A percentile compares a stretch with the other conserved stretches of the same genome.
These are phyloP conservation scores for Sporothrix pseudoabietina DNA, from an alignment of 2,329 filamentous ascomycete species.

Conservation along the genomic window DNA sequence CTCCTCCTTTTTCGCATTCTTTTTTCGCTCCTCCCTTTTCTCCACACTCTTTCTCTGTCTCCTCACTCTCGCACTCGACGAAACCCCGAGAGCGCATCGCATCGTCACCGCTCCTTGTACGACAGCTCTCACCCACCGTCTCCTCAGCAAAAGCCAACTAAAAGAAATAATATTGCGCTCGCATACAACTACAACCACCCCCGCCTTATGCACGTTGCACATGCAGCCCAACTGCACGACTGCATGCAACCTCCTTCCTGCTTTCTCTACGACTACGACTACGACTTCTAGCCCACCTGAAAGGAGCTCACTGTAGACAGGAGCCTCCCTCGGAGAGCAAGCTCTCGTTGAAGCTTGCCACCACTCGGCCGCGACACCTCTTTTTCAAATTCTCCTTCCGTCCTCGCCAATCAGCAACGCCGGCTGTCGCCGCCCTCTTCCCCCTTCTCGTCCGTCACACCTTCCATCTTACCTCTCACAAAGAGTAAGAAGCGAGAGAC, in stretches of 20 bases:
- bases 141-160: neutral
- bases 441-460: neutral
- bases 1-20: neutral
- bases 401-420: neutral
- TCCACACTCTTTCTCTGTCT: neutral
- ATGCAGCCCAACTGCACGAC: conserved; percentile 7
- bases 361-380: neutral
- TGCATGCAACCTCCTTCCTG: neutral
- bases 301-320: neutral
- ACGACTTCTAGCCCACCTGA: too few species aligned
- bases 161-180: neutral
- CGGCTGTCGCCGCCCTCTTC: neutral
- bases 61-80: neutral
- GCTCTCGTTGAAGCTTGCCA: neutral
- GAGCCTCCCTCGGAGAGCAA: neutral
- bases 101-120: conserved; percentile 2
- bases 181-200: neutral
- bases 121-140: neutral
- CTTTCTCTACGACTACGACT: too few species aligned
- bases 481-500: too few species aligned
- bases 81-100: neutral
- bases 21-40: neutral
- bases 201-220: conserved; percentile 17
- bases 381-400: neutral
- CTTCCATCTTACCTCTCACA: neutral